Conservation (phyloP, 306 rosid genomes). For the Biancaea sappan region DNA sequence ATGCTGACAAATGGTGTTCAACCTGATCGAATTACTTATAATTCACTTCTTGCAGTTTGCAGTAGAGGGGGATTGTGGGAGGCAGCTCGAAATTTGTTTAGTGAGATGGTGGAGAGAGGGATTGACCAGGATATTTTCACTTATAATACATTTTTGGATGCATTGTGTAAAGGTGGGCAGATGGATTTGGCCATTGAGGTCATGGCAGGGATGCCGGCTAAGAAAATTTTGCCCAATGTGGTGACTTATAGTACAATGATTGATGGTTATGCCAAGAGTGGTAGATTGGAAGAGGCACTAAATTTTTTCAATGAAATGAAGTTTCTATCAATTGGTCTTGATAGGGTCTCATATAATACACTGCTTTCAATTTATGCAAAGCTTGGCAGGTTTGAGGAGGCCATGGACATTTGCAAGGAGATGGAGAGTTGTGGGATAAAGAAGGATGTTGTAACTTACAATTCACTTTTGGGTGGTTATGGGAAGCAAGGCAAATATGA, state of each 20-base stretch:
- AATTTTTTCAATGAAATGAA: conserved; percentile 70
- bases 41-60: conserved; percentile 78
- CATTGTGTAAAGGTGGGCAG: conserved; percentile 82
- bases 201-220: conserved; percentile 69
- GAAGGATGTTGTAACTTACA: conserved; percentile 77
- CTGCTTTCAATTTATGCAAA: conserved; percentile 75
- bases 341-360: conserved; percentile 84
- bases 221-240: conserved; percentile 69
- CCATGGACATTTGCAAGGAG: conserved; percentile 58
- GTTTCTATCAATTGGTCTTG: conserved; percentile 57
- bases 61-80: conserved; percentile 87
- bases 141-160: conserved; percentile 85
- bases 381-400: conserved; percentile 84
- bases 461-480: conserved; percentile 84
- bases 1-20: conserved; percentile 58
- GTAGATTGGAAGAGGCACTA: conserved; percentile 77
- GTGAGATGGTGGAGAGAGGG: conserved; percentile 70
- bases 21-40: conserved; percentile 85
- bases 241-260: conserved; percentile 88
- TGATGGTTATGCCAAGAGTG: conserved; percentile 88
- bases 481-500: conserved; percentile 77
- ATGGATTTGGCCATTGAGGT: conserved; percentile 74
- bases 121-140: conserved; percentile 76
- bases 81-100: conserved; percentile 59
- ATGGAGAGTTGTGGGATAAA: conserved; percentile 77